A percentile compares a stretch with the other conserved stretches of the same genome.
Evolutionary conservation across 352 stramenopile genomes (phyloP).

Genomic region (Globisporangium nunn): DNA sequence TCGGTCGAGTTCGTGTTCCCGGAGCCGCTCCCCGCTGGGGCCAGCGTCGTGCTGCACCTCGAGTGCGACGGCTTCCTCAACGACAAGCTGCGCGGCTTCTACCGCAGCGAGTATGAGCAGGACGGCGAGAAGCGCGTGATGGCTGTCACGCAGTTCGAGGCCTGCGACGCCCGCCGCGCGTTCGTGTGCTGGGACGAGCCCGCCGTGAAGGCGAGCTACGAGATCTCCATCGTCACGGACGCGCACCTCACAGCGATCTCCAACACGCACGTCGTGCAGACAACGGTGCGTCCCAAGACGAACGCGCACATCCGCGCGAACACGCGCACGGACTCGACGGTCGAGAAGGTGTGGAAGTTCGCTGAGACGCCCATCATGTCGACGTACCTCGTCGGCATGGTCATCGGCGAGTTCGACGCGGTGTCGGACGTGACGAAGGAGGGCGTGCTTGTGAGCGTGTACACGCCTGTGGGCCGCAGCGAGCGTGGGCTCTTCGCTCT

Average conservation of each 20-base stretch:
- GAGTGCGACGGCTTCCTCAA: slow-evolving; percentile 71
- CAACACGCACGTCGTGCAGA: slow-evolving; percentile 95
- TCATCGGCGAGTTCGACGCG: slow-evolving; percentile 95
- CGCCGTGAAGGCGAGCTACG: slow-evolving; percentile 92
- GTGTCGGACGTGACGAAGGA: slow-evolving; percentile 85
- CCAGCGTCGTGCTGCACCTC: slow-evolving; percentile 30
- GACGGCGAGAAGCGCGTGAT: slow-evolving; percentile 91
- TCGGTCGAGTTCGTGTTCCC: slow-evolving; percentile 45
- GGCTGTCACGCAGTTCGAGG: slow-evolving; percentile 83
- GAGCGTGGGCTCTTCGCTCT: slow-evolving; percentile 90
- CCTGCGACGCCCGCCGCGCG: slow-evolving; percentile 85
- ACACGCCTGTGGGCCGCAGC: slow-evolving; percentile 90
- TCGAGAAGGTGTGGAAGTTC: slow-evolving; percentile 82
- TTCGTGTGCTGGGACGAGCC: slow-evolving; percentile 99
- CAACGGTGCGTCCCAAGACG: slow-evolving; percentile 45
- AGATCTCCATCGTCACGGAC: slow-evolving; percentile 91
- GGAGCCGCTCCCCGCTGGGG: slow-evolving; percentile 29
- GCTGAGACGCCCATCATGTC: slow-evolving; percentile 95
- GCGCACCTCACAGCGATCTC: slow-evolving; percentile 87
- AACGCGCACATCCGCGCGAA: slow-evolving; percentile 46
- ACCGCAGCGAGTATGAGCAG: slow-evolving; percentile 91
- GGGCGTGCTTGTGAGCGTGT: slow-evolving; percentile 93
- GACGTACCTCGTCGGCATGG: slow-evolving; percentile 96
- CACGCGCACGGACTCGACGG: slow-evolving; percentile 28
- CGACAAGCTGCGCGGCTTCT: slow-evolving; percentile 95